Evolutionary conservation across 495 filamentous ascomycete species (phyloP).

Genomic region (Tetracladium marchalianum): DNA sequence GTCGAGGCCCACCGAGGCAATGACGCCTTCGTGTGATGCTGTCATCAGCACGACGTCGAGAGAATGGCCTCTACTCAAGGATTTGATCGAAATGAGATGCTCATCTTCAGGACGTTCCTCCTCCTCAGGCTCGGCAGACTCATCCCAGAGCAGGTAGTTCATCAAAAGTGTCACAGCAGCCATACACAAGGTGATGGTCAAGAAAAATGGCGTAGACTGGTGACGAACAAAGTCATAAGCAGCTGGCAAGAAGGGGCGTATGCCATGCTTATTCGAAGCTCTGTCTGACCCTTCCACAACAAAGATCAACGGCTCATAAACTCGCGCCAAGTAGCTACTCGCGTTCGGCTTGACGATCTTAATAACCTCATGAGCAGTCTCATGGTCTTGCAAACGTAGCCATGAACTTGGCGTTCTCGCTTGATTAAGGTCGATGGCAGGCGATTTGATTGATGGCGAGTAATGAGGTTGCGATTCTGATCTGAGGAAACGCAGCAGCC

Average conservation of each 20-base stretch:
- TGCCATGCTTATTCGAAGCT: conserved; percentile 25
- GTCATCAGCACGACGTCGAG: conserved; percentile 54
- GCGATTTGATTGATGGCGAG: conserved; percentile 16
- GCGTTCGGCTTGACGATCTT: conserved; percentile 54
- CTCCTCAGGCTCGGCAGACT: conserved; percentile 17
- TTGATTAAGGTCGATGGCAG: conserved; percentile 47
- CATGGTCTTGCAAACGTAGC: conserved; percentile 62
- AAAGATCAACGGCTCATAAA: conserved; percentile 58
- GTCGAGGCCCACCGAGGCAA: conserved; percentile 60
- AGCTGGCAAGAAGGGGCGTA: conserved; percentile 37
- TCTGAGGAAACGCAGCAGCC: conserved; percentile 11
- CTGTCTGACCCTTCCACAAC: conserved; percentile 55
- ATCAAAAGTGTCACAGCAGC: conserved; percentile 51
- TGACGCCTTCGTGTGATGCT: conserved; percentile 43
- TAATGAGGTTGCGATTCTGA: conserved; percentile 25
- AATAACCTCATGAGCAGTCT: conserved; percentile 63
- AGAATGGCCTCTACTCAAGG: conserved; percentile 47
- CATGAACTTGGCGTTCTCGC: conserved; percentile 59
- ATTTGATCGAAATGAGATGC: conserved; percentile 43
- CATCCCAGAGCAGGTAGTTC: conserved; percentile 52
- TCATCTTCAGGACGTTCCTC: conserved; percentile 29
- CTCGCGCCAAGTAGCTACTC: conserved; percentile 54
- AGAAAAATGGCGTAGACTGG: conserved; percentile 44
- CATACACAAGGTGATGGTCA: conserved; percentile 42
- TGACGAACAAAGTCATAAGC: conserved; percentile 46